A percentile compares a stretch with the other conserved stretches of the same genome.
These are phyloP conservation scores for Euphorbia peplus DNA, from an alignment of 345 rosid species.

Conservation along the genomic window DNA sequence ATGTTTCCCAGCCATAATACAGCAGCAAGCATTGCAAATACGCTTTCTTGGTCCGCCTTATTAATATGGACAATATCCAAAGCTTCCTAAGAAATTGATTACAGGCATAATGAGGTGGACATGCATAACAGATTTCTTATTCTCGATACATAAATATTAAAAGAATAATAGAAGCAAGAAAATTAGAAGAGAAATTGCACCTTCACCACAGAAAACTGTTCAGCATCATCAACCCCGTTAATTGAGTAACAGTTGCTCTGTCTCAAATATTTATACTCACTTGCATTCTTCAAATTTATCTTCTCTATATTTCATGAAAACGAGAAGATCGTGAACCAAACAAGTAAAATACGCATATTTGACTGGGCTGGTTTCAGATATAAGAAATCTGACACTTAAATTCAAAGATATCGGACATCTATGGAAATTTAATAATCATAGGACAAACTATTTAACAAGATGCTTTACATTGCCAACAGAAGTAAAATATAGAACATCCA, in stretches of 20 bases:
- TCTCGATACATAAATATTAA: constrained; percentile 9
- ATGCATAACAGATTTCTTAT: constrained; percentile 8
- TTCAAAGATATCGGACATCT: background rate
- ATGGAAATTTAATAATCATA: background rate
- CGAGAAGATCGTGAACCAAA: constrained; percentile 1
- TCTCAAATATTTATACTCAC: constrained; percentile 75
- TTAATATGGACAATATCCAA: constrained; percentile 90
- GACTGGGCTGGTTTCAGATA: background rate
- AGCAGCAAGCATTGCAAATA: constrained; percentile 94
- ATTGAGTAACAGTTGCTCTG: constrained; percentile 85
- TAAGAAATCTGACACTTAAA: background rate
- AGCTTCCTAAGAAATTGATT: constrained; percentile 63
- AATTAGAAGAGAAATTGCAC: constrained; percentile 35
- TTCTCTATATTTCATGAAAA: constrained; percentile 50
- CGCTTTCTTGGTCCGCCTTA: constrained; percentile 94
- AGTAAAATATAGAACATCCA: background rate
- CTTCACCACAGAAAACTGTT: constrained; percentile 61
- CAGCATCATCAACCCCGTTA: constrained; percentile 81
- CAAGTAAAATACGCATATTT: background rate
- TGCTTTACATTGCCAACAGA: background rate
- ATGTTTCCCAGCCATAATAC: constrained; percentile 96
- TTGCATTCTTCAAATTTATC: constrained; percentile 67
- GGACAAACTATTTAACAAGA: background rate
- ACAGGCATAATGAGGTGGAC: constrained; percentile 19
- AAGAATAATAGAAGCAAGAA: constrained; percentile 12